These are phyloP conservation scores for Diaporthe ampelina DNA, from an alignment of 2,329 filamentous ascomycete genomes.

Conservation along the genomic window DNA sequence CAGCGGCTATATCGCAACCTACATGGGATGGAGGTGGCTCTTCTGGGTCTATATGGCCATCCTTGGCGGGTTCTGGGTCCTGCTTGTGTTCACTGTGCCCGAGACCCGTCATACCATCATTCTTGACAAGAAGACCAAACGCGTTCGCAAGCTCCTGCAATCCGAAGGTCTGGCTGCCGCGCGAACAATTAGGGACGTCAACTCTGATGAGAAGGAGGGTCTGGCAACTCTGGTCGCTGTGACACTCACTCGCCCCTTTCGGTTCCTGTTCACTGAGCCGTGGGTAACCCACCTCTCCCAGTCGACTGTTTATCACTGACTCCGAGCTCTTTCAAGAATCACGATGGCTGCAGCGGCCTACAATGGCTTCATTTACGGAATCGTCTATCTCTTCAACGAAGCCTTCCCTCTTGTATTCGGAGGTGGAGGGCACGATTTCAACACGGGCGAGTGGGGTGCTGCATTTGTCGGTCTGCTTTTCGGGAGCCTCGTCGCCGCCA, in stretches of 20 bases:
- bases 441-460: slow-evolving; percentile 27
- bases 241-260: slow-evolving; percentile 20
- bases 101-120: slow-evolving; percentile 35
- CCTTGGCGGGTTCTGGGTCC: slow-evolving; percentile 26
- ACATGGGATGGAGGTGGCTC: slow-evolving; percentile 33
- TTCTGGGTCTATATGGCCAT: slow-evolving; percentile 38
- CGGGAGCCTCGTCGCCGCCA: slow-evolving; percentile 19
- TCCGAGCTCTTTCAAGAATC: background rate
- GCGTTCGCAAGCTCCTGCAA: slow-evolving; percentile 24
- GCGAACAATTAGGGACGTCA: background rate
- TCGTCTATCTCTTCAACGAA: slow-evolving; percentile 38
- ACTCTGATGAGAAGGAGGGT: slow-evolving; percentile 28
- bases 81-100: slow-evolving; percentile 25
- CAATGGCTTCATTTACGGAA: slow-evolving; percentile 37
- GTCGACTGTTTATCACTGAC: background rate
- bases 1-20: slow-evolving; percentile 15
- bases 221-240: slow-evolving; percentile 18
- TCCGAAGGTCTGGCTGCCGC: slow-evolving; percentile 25
- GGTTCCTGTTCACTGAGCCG: slow-evolving; percentile 37
- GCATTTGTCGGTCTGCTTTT: slow-evolving; percentile 31
- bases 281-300: background rate
- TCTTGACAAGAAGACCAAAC: slow-evolving; percentile 33
- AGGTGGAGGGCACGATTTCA: slow-evolving; percentile 29
- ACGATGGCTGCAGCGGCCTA: slow-evolving; percentile 30
- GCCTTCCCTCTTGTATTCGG: slow-evolving; percentile 33